A percentile compares a stretch with the other conserved stretches of the same genome.
These are phyloP conservation scores for Rhodotorula kratochvilovae DNA, from an alignment of 768 basidiomycete genomes.

Conservation along the genomic window DNA sequence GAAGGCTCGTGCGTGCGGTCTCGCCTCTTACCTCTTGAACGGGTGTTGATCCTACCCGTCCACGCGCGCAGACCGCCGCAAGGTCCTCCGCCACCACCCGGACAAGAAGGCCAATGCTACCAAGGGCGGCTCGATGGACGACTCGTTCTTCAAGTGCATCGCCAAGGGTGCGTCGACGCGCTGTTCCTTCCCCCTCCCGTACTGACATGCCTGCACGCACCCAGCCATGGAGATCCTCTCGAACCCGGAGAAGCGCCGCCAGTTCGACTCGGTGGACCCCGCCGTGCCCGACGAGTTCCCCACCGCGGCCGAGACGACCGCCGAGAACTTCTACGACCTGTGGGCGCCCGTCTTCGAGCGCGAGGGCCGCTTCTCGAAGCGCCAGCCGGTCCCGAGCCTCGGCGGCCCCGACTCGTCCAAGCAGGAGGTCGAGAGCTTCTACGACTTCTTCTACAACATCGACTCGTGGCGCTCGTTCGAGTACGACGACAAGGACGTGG, in stretches of 20 bases:
- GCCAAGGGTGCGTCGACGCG: slow-evolving; percentile 58
- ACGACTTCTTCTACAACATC: slow-evolving; percentile 99
- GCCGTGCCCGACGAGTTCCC: slow-evolving; percentile 72
- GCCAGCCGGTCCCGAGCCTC: slow-evolving; percentile 73
- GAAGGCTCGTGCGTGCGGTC: slow-evolving; percentile 71
- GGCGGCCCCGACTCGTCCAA: slow-evolving; percentile 69
- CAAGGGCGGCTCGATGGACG: slow-evolving; percentile 80
- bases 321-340: slow-evolving; percentile 63
- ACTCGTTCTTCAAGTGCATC: slow-evolving; percentile 99
- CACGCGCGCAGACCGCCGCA: slow-evolving; percentile 72
- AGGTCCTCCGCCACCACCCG: slow-evolving; percentile 97
- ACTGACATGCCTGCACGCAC: too few species aligned
- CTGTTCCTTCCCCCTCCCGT: too few species aligned
- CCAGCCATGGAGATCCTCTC: slow-evolving; percentile 90
- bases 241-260: slow-evolving; percentile 76
- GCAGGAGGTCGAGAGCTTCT: slow-evolving; percentile 81
- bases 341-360: slow-evolving; percentile 81
- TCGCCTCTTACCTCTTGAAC: not conserved
- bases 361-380: slow-evolving; percentile 86
- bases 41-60: not conserved
- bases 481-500: slow-evolving; percentile 95
- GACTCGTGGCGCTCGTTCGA: slow-evolving; percentile 98
- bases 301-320: slow-evolving; percentile 47
- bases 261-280: slow-evolving; percentile 93
- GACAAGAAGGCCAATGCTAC: slow-evolving; percentile 78